Conservation (phyloP, 371 early-diverging fungal species). For the Funneliformis caledonium region DNA sequence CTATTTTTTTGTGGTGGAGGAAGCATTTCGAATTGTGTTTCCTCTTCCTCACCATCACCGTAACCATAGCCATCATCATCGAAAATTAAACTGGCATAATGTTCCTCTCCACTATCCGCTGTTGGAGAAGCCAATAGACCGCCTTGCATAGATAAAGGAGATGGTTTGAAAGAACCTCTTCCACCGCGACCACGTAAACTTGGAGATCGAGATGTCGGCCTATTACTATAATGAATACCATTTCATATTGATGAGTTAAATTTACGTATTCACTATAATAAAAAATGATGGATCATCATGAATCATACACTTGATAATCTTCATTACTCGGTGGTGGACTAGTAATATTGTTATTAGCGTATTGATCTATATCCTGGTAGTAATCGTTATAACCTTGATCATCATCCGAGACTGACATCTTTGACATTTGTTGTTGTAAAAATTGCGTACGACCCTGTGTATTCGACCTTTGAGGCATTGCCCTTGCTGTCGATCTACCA, state of each 20-base stretch:
- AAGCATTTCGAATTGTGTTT: constrained; percentile 36
- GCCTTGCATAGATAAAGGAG: constrained; percentile 4
- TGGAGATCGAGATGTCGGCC: background rate
- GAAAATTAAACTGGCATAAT: background rate
- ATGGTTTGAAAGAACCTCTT: background rate
- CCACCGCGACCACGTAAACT: constrained; percentile 7
- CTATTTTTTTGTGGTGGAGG: background rate
- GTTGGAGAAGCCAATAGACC: constrained; percentile 3
- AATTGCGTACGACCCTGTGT: constrained; percentile 14
- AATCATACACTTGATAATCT: constrained; percentile 37
- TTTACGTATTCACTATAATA: background rate
- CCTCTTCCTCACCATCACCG: constrained; percentile 28
- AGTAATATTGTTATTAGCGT: background rate
- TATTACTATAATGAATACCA: constrained; percentile 1
- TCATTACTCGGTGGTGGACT: background rate
- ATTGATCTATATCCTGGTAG: background rate
- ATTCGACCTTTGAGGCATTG: constrained; percentile 8
- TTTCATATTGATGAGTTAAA: constrained; percentile 7
- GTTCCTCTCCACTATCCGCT: background rate
- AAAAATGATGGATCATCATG: background rate
- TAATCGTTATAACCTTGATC: constrained; percentile 16
- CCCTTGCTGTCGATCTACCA: background rate
- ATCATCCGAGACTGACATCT: constrained; percentile 1
- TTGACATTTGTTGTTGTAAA: constrained; percentile 28
- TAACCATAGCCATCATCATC: constrained; percentile 15